Evolutionary conservation across 345 rosid species (phyloP).

Genomic region (Barbarea vulgaris): DNA sequence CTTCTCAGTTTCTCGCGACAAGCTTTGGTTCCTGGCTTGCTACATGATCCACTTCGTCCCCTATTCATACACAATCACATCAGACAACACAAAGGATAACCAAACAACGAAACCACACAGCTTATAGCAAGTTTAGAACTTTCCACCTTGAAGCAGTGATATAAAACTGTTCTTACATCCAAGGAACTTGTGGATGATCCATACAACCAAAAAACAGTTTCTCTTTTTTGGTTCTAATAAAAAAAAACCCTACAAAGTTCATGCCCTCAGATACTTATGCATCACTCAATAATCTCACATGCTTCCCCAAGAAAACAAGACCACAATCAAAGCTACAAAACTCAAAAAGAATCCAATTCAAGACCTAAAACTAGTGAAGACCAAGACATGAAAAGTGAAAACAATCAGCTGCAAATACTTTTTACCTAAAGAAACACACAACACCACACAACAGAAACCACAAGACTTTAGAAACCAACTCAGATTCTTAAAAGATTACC

Average conservation of each 20-base stretch:
- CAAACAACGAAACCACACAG: slow-evolving; percentile 12
- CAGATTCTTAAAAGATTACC: slow-evolving; percentile 23
- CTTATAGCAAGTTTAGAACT: neutral
- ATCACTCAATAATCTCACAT: neutral
- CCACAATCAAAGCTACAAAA: neutral
- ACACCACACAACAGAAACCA: neutral
- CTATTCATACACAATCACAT: slow-evolving; percentile 35
- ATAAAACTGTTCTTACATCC: neutral
- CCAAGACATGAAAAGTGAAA: neutral
- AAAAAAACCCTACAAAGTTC: neutral
- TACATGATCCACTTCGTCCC: slow-evolving; percentile 43
- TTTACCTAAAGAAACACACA: slow-evolving; percentile 7
- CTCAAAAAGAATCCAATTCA: neutral
- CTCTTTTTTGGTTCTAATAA: neutral
- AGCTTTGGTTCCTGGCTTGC: slow-evolving; percentile 59
- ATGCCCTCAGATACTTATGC: neutral
- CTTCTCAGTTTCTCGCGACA: slow-evolving; percentile 91
- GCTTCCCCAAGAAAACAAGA: neutral
- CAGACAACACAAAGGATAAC: neutral
- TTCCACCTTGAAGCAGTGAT: neutral
- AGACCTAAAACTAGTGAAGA: neutral
- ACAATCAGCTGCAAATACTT: neutral
- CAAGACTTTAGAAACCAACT: slow-evolving; percentile 3
- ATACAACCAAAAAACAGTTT: neutral
- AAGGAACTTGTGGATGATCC: neutral